These are phyloP conservation scores for Populus simonii DNA, from an alignment of 345 rosid genomes.

Conservation along the genomic window DNA sequence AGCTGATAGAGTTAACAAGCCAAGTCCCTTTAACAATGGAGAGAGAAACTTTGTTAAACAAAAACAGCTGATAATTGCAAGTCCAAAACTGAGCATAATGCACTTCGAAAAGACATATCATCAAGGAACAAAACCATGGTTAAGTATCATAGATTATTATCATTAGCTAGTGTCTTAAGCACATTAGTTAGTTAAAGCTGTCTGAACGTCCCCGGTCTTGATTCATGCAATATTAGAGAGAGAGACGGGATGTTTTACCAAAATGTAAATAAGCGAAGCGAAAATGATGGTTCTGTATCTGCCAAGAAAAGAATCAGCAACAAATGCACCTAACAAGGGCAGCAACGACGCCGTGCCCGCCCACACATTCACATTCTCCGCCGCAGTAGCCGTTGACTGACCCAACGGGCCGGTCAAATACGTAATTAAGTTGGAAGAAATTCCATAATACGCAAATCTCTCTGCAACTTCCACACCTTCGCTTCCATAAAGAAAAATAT, in stretches of 20 bases:
- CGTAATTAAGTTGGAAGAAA: constrained; percentile 20
- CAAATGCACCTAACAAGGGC: constrained; percentile 23
- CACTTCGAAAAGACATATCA: neutral
- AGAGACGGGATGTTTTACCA: constrained; percentile 3
- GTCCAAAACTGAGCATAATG: neutral
- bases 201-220: too few relatives aligned
- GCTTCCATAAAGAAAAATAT: neutral
- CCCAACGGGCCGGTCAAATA: constrained; percentile 27
- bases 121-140: too few relatives aligned
- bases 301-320: constrained; percentile 30
- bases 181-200: too few relatives aligned
- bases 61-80: neutral
- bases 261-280: constrained; percentile 20
- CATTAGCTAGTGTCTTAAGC: too few relatives aligned
- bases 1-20: constrained; percentile 24
- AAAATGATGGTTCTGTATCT: constrained; percentile 20
- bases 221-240: neutral
- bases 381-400: constrained; percentile 29
- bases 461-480: constrained; percentile 26
- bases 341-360: constrained; percentile 17
- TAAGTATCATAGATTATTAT: too few relatives aligned
- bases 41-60: neutral
- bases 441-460: constrained; percentile 24
- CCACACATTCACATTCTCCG: constrained; percentile 24
- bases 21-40: constrained; percentile 22